These are phyloP conservation scores for Trichoderma parareesei DNA, from an alignment of 495 filamentous ascomycete genomes.

Conservation along the genomic window DNA sequence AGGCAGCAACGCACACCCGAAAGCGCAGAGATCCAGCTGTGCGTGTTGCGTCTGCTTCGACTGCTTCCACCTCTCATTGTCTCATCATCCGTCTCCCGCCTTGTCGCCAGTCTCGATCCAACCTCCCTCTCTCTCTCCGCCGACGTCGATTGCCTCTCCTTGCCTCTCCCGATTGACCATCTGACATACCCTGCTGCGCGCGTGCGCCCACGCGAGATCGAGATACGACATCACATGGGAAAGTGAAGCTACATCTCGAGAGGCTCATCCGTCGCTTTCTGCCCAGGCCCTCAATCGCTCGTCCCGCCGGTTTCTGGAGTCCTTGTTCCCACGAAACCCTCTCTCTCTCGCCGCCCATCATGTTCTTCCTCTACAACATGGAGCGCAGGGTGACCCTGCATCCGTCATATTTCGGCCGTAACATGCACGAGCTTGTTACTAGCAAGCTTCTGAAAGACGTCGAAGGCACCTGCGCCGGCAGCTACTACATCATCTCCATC, in stretches of 20 bases:
- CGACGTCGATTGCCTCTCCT: neutral
- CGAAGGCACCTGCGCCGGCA: constrained; percentile 85
- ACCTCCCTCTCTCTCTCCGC: neutral
- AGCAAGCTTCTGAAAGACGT: constrained; percentile 82
- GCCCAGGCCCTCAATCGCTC: neutral
- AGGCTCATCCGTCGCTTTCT: neutral
- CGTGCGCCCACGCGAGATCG: neutral
- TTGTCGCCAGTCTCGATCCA: neutral
- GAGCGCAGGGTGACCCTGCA: constrained; percentile 89
- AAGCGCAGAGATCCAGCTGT: constrained; percentile 2
- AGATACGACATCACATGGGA: neutral
- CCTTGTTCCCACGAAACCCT: neutral
- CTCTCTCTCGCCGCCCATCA: constrained; percentile 30
- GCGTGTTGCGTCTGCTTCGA: constrained; percentile 5
- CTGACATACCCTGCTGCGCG: neutral
- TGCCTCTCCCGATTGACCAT: neutral
- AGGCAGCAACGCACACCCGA: constrained; percentile 4
- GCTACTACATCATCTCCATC: constrained; percentile 92
- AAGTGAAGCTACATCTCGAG: neutral
- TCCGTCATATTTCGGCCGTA: constrained; percentile 89
- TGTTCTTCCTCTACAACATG: constrained; percentile 97
- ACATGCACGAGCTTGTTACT: constrained; percentile 81
- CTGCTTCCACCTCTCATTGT: neutral
- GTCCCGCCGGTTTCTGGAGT: neutral
- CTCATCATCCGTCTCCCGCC: neutral